A percentile compares a stretch with the other conserved stretches of the same genome.
Conservation (phyloP, 768 basidiomycete genomes). For the Cystoderma amianthinum region DNA sequence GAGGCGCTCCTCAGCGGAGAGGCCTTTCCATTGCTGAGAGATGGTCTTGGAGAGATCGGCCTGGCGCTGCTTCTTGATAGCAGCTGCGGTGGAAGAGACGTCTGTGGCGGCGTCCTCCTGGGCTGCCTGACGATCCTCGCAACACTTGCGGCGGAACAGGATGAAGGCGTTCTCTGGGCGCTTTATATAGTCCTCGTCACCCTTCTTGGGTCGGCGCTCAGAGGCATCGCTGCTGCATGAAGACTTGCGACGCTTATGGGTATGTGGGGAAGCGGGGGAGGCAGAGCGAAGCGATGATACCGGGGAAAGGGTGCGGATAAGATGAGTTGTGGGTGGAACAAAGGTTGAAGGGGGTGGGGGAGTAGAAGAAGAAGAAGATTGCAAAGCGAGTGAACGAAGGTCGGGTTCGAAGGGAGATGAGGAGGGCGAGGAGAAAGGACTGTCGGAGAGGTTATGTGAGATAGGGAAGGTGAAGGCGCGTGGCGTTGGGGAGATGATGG, state of each 20-base stretch:
- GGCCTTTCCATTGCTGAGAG: slow-evolving; percentile 17
- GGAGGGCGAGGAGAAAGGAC: slow-evolving; percentile 62
- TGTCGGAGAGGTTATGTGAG: slow-evolving; percentile 55
- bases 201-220: slow-evolving; percentile 59
- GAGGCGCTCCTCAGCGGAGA: slow-evolving; percentile 48
- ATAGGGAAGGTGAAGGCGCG: slow-evolving; percentile 67
- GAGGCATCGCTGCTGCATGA: slow-evolving; percentile 35
- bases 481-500: slow-evolving; percentile 65
- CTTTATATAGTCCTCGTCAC: slow-evolving; percentile 80
- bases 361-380: slow-evolving; percentile 18
- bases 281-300: slow-evolving; percentile 30
- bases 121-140: slow-evolving; percentile 59
- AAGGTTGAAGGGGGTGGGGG: no score
- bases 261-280: slow-evolving; percentile 24
- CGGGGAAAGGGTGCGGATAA: slow-evolving; percentile 36
- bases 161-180: slow-evolving; percentile 84
- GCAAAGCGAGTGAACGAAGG: slow-evolving; percentile 43
- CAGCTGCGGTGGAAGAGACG: slow-evolving; percentile 25
- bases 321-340: slow-evolving; percentile 16
- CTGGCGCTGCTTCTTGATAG: slow-evolving; percentile 68
- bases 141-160: slow-evolving; percentile 74
- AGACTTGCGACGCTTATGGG: slow-evolving; percentile 48
- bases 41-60: slow-evolving; percentile 50
- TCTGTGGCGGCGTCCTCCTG: slow-evolving; percentile 36
- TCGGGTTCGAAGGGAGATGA: slow-evolving; percentile 71